phyloP scores from a whole-genome alignment of 2,329 filamentous ascomycete genomes.

The Penicillium sp. region DNA sequence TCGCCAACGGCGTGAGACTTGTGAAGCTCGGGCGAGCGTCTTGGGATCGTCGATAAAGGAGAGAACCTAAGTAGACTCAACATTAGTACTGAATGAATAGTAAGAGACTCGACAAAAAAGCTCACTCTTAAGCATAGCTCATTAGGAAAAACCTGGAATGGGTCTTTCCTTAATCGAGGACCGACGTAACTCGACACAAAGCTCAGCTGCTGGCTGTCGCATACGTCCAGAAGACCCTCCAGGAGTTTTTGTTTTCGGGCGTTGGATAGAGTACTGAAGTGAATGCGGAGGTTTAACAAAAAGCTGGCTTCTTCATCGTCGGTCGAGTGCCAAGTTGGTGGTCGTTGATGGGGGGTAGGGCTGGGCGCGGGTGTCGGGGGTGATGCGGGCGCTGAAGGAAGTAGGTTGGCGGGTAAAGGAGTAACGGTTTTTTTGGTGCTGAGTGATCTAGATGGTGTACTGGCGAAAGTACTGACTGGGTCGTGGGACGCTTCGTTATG shows the following conservation, averaged over 20 bases:
- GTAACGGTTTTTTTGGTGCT: conserved; percentile 44
- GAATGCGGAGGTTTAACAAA: conserved; percentile 71
- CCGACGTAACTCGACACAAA: conserved; percentile 97
- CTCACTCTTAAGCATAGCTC: conserved; percentile 86
- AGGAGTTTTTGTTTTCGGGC: conserved; percentile 77
- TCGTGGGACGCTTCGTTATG: conserved; percentile 34
- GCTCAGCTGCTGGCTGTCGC: conserved; percentile 90
- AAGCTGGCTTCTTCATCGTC: conserved; percentile 76
- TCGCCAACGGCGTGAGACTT: conserved; percentile 93
- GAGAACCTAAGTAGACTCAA: conserved; percentile 62
- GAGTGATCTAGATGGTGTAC: conserved; percentile 20
- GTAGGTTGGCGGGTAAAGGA: conserved; percentile 58
- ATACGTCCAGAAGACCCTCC: conserved; percentile 86
- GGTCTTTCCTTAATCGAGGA: conserved; percentile 91
- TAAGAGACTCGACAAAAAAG: neutral
- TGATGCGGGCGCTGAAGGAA: conserved; percentile 63
- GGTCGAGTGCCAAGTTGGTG: conserved; percentile 48
- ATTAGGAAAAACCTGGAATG: conserved; percentile 86
- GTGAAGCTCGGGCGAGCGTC: conserved; percentile 85
- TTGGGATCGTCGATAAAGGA: conserved; percentile 97
- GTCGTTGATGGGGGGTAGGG: conserved; percentile 61
- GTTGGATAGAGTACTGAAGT: conserved; percentile 75
- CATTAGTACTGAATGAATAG: conserved; percentile 12
- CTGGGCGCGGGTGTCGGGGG: conserved; percentile 67
- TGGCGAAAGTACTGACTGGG: conserved; percentile 18